Evolutionary conservation across 78 protist genomes (phyloP).

Genomic region (Blattamonas nauphoetae): DNA sequence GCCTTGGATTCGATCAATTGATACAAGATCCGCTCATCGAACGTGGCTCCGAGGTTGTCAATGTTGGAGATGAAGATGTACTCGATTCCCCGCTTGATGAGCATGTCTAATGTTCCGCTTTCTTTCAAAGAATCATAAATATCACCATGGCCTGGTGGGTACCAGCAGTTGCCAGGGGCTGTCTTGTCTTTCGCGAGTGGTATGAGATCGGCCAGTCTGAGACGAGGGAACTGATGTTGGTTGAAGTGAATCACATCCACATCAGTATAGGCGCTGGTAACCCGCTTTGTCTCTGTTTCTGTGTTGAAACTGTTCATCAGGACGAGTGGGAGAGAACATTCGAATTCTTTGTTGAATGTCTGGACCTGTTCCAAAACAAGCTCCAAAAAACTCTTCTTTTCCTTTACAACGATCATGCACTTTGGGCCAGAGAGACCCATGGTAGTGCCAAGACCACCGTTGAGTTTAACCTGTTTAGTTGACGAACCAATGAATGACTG

Average conservation of each 20-base stretch:
- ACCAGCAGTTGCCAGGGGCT: conserved; percentile 7
- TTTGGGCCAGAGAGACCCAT: conserved; percentile 96
- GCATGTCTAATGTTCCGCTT: conserved; percentile 50
- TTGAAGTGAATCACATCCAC: conserved; percentile 58
- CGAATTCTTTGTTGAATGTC: not conserved
- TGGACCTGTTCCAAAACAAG: conserved; percentile 73
- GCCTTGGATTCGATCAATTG: not conserved
- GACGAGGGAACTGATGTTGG: conserved; percentile 64
- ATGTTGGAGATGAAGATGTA: conserved; percentile 82
- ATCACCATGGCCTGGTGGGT: conserved; percentile 98
- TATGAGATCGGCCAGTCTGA: conserved; percentile 51
- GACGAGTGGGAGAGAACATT: conserved; percentile 71
- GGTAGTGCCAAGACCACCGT: conserved; percentile 94
- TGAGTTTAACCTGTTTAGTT: too few relatives aligned
- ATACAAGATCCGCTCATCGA: conserved; percentile 52
- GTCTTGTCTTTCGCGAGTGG: conserved; percentile 18
- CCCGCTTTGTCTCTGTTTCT: conserved; percentile 55
- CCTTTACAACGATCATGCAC: conserved; percentile 62
- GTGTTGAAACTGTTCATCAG: conserved; percentile 95
- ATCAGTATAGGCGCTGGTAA: conserved; percentile 45
- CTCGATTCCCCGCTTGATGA: conserved; percentile 61
- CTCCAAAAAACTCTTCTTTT: conserved; percentile 75
- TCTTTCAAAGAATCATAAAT: conserved; percentile 48
- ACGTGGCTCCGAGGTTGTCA: conserved; percentile 95
- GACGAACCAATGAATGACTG: too few relatives aligned